Evolutionary conservation across 129 eudicot genomes (phyloP), one percentile per base, ranked within the genome.

Genomic region (Gnaphalium uliginosum): DNA sequence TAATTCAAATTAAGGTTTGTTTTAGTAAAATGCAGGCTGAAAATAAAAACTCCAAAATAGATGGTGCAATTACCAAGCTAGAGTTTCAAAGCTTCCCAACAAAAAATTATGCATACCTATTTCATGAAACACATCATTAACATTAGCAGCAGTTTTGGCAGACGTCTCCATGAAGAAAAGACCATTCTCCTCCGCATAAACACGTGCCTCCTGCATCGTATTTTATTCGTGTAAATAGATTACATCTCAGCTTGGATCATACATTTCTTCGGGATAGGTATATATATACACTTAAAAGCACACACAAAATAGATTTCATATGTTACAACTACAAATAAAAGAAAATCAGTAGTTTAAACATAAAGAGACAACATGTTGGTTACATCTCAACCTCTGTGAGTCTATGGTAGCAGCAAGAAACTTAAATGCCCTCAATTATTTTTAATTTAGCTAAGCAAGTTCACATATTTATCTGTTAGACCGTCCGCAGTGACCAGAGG

Each of bases 111-210:
- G 77, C 85, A 29, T 58, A 93, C 98, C 98, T 80, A 90, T 93
- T 83, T 93, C 98, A 72, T 90, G 81, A 78, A 93, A 93, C 41
- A 88, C 80, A 25, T 90, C 98, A 78, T 93, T 87, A 48, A 93
- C 98, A 82, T 93, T 93, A 25, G 76, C 86, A 56, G 98, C 96
- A 57, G 98, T 90, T 82, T 93, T 93, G 33, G 98, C 98, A 72
- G 98, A 93, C 65, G 98, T 93, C 82, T 93, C 97, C 89, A 88
- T 76, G 84, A 90, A 87, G 80, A 93, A 93, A 53, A 93, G 96
- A 57, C 90, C 96, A 78, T 93, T 93, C 70, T 88, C 98, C 59
- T 90, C 97, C 0, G 98, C 97, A 82, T 93, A 93, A 23, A 61
- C 75, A 2, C 91, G 91, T 46, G 98, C 97, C 79, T 93, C 98